Percentiles rank a stretch among this genome's conserved stretches.
phyloP scores from a whole-genome alignment of 257 asterid species.

The Scutellaria minor region DNA sequence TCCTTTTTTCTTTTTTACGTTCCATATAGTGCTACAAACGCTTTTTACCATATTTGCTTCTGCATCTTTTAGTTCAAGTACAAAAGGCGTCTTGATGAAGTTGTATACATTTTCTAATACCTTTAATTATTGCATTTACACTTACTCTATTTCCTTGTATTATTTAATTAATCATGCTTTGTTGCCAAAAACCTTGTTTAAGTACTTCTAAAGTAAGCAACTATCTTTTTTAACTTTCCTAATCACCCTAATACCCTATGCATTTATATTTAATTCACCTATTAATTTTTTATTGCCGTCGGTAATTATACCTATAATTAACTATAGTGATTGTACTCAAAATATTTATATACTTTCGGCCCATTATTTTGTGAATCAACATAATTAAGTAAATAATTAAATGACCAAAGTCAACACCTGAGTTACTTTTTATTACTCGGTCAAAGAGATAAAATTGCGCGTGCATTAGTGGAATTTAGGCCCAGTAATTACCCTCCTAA shows the following conservation, averaged over 20 bases:
- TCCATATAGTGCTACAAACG: too few species aligned
- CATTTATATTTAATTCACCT: neutral
- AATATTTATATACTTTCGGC: slow-evolving; percentile 45
- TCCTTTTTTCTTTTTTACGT: too few species aligned
- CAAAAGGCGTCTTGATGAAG: slow-evolving; percentile 45
- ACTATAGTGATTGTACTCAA: slow-evolving; percentile 36
- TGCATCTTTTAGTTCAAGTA: slow-evolving; percentile 36
- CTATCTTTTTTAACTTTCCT: neutral
- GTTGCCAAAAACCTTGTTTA: slow-evolving; percentile 36
- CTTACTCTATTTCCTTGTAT: slow-evolving; percentile 20
- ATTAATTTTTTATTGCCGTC: slow-evolving; percentile 28
- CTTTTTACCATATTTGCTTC: neutral
- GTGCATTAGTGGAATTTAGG: slow-evolving; percentile 38
- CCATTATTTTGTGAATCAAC: slow-evolving; percentile 8
- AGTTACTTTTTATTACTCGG: slow-evolving; percentile 21
- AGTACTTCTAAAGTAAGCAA: slow-evolving; percentile 41
- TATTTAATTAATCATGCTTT: slow-evolving; percentile 39
- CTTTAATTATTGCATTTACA: slow-evolving; percentile 39
- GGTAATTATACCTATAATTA: slow-evolving; percentile 34
- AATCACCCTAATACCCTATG: neutral
- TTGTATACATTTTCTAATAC: neutral
- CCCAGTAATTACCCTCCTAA: slow-evolving; percentile 24
- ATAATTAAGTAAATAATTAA: neutral
- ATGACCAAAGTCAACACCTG: slow-evolving; percentile 6
- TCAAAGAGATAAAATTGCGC: slow-evolving; percentile 39